Evolutionary conservation across 2,329 filamentous ascomycete genomes (phyloP), one percentile per base, ranked within the genome.

Genomic region (Dactylella cylindrospora): DNA sequence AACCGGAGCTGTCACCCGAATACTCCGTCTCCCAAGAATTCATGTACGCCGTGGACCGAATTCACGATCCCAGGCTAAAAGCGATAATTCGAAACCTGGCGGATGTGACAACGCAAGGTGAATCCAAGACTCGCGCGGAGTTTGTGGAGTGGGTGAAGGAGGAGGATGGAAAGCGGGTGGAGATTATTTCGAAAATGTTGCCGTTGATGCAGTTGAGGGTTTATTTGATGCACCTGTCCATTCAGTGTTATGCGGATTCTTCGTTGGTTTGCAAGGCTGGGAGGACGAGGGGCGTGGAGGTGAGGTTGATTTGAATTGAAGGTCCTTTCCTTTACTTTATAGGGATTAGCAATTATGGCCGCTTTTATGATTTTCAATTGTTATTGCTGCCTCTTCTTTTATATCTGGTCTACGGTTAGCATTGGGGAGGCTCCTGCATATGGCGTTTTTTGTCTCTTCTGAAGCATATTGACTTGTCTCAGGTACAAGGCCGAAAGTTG

Each of bases 161-260:
- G n/a, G 28, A 31, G 28, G 40, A 23, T 6, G 8, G 41, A 29
- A 25, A 28, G 23, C 2, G 29, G 32, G 3, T 53, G 1, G 6
- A 5, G 3, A 19, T 28, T 5, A 15, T 53, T 5, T 22, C 41
- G 15, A 49, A 19, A 22, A 33, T 55, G 2, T 6, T 55, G 20
- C 43, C 51, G 22, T 43, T 55, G n/a, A 19, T 55, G 15, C 51
- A 55, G 13, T n/a, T 55, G 28, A 38, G 51, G 26, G 41, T 49
- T 23, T 55, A 26, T 26, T 36, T 55, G 41, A 47, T 55, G 51
- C 31, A 46, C 9, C n/a, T 55, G 13, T 39, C 13, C 12, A 46
- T 31, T 13, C 40, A 29, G n/a, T 55, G 40, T 38, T 47, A 38
- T 13, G 26, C 40, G 4, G 51, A 55, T 29, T 55, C 51, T 1